Conservation (phyloP, 2,329 filamentous ascomycete genomes). For the Diaporthe eres region DNA sequence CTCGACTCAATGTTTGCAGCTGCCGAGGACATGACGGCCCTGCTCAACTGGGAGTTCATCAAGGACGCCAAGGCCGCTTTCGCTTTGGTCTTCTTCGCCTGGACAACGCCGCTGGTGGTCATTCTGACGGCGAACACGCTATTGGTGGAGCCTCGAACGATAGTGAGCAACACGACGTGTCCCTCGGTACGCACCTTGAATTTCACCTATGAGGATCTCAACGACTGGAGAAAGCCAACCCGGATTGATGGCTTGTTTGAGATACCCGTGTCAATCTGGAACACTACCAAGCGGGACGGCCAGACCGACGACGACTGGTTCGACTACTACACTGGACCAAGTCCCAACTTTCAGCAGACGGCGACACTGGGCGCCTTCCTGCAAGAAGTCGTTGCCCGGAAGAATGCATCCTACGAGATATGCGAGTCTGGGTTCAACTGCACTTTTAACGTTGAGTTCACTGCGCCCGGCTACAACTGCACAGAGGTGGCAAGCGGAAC, state of each 20-base stretch:
- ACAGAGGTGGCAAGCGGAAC: constrained; percentile 50
- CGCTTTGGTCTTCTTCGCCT: constrained; percentile 46
- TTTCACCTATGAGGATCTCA: constrained; percentile 46
- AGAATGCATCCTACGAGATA: constrained; percentile 52
- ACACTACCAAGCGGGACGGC: constrained; percentile 44
- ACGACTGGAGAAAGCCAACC: constrained; percentile 46
- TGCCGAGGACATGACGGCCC: constrained; percentile 56
- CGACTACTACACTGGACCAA: constrained; percentile 49
- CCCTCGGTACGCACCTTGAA: constrained; percentile 48
- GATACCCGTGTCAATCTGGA: constrained; percentile 47
- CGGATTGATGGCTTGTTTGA: constrained; percentile 45
- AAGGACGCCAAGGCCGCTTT: constrained; percentile 60
- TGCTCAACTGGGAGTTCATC: constrained; percentile 63
- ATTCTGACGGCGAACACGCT: constrained; percentile 49
- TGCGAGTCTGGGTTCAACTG: constrained; percentile 57
- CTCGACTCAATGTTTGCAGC: constrained; percentile 57
- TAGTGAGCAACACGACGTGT: constrained; percentile 42
- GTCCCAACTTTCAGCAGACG: constrained; percentile 43
- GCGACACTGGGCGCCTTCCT: constrained; percentile 45
- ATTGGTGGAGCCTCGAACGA: constrained; percentile 45
- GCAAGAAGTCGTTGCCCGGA: constrained; percentile 45
- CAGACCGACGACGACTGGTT: constrained; percentile 47
- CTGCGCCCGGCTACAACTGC: constrained; percentile 58
- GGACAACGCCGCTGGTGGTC: constrained; percentile 48
- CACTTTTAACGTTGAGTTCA: constrained; percentile 54